Evolutionary conservation across 345 rosid species (phyloP).

Genomic region (Hevea brasiliensis): DNA sequence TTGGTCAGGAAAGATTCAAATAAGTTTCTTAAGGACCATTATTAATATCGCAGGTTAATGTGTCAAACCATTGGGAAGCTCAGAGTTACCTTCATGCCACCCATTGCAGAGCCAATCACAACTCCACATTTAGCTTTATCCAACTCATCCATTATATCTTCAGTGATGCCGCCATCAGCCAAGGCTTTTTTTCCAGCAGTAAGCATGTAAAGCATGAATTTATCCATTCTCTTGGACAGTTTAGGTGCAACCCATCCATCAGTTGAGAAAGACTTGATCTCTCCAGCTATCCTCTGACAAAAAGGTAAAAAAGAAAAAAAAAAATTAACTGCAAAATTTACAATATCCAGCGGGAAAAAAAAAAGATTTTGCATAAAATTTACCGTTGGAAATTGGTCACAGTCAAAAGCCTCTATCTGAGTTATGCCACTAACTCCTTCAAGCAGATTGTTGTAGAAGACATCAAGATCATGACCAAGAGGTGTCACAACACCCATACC

Average conservation of each 20-base stretch:
- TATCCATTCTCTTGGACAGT: constrained; percentile 88
- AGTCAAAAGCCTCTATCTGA: constrained; percentile 84
- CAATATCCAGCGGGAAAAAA: constrained; percentile 16
- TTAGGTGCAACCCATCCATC: constrained; percentile 93
- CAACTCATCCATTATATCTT: constrained; percentile 71
- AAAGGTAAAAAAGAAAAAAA: constrained; percentile 4
- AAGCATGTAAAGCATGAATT: constrained; percentile 91
- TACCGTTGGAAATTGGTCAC: constrained; percentile 79
- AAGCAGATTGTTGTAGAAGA: constrained; percentile 80
- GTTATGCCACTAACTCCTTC: constrained; percentile 87
- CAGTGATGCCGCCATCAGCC: constrained; percentile 79
- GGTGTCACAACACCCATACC: constrained; percentile 94
- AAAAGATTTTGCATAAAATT: constrained; percentile 19
- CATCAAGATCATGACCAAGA: constrained; percentile 75
- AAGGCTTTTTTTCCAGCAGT: constrained; percentile 96
- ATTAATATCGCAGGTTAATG: neutral
- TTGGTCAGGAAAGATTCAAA: neutral
- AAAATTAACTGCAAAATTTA: constrained; percentile 14
- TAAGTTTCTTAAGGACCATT: neutral
- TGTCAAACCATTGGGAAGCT: neutral
- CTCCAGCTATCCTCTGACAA: constrained; percentile 84
- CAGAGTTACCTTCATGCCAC: constrained; percentile 79
- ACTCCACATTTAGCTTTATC: constrained; percentile 87
- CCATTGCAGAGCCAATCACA: constrained; percentile 90
- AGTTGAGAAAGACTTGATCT: constrained; percentile 74